A percentile compares a stretch with the other conserved stretches of the same genome.
phyloP scores from a whole-genome alignment of 2,329 filamentous ascomycete genomes.

The Cladophialophora bantiana region DNA sequence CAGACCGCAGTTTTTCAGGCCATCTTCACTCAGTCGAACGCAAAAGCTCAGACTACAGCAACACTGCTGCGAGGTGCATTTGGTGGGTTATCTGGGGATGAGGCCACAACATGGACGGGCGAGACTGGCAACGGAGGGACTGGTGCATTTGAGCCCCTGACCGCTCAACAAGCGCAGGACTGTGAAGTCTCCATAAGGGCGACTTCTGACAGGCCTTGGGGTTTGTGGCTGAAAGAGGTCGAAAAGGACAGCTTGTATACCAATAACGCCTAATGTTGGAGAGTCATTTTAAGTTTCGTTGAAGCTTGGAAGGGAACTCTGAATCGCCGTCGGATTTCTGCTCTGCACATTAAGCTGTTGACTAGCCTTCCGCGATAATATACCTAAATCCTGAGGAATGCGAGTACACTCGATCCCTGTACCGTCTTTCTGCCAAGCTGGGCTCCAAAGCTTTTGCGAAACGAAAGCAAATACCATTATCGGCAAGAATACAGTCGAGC shows the following conservation, averaged over 20 bases:
- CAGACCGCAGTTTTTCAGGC: slow-evolving; percentile 51
- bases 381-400: not conserved
- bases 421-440: too few relatives aligned
- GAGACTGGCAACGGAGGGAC: not conserved
- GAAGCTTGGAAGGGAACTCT: too few relatives aligned
- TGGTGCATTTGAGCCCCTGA: slow-evolving; percentile 24
- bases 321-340: not conserved
- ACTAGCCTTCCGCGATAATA: not conserved
- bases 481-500: too few relatives aligned
- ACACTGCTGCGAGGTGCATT: slow-evolving; percentile 37
- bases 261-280: slow-evolving; percentile 19
- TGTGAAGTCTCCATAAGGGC: slow-evolving; percentile 4
- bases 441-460: too few relatives aligned
- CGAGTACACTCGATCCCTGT: too few relatives aligned
- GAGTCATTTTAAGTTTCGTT: not conserved
- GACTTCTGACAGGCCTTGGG: slow-evolving; percentile 27
- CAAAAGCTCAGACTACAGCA: slow-evolving; percentile 51
- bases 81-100: slow-evolving; percentile 1
- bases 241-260: slow-evolving; percentile 29
- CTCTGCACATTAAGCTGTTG: not conserved
- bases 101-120: slow-evolving; percentile 1
- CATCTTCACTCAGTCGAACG: slow-evolving; percentile 55
- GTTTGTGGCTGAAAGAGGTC: slow-evolving; percentile 29
- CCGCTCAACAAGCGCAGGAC: slow-evolving; percentile 27
- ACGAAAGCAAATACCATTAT: too few relatives aligned